A percentile compares a stretch with the other conserved stretches of the same genome.
These are phyloP conservation scores for Sugiyamaella paludigena DNA, from an alignment of 1,139 yeast genomes.

Conservation along the genomic window DNA sequence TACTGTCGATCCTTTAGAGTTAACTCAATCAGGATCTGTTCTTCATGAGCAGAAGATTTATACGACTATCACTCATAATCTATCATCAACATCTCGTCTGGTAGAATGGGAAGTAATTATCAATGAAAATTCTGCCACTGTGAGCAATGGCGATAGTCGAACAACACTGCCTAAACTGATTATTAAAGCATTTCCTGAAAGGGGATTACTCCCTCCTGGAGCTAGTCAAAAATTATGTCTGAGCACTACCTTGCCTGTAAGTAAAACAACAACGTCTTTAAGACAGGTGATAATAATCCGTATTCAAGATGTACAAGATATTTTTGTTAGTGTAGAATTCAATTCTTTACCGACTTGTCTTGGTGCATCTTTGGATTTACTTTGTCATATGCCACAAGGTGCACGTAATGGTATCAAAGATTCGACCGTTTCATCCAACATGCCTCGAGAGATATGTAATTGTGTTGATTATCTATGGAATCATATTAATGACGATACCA, in stretches of 20 bases:
- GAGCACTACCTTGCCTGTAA: conserved; percentile 20
- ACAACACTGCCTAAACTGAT: too few species aligned
- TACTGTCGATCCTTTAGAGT: conserved; percentile 32
- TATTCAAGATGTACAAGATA: conserved; percentile 36
- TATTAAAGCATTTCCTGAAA: conserved; percentile 22
- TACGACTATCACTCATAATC: conserved; percentile 13
- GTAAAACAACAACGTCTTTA: conserved; percentile 19
- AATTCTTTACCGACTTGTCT: conserved; percentile 33
- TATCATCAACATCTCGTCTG: conserved; percentile 9
- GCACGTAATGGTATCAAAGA: conserved; percentile 29
- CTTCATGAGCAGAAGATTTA: conserved; percentile 18
- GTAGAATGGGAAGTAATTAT: conserved; percentile 24
- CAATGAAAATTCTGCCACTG: conserved; percentile 1
- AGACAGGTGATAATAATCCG: conserved; percentile 33
- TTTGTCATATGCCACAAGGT: conserved; percentile 34
- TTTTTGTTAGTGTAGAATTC: conserved; percentile 36
- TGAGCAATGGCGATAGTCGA: not conserved
- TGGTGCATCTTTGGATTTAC: conserved; percentile 34
- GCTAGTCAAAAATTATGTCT: conserved; percentile 28
- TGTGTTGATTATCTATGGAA: conserved; percentile 40
- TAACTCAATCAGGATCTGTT: conserved; percentile 23
- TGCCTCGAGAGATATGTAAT: conserved; percentile 38
- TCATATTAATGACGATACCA: conserved; percentile 8
- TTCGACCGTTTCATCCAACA: conserved; percentile 22
- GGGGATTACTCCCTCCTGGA: conserved; percentile 31